phyloP scores from a whole-genome alignment of 257 asterid genomes.

The Scutellaria baicalensis region DNA sequence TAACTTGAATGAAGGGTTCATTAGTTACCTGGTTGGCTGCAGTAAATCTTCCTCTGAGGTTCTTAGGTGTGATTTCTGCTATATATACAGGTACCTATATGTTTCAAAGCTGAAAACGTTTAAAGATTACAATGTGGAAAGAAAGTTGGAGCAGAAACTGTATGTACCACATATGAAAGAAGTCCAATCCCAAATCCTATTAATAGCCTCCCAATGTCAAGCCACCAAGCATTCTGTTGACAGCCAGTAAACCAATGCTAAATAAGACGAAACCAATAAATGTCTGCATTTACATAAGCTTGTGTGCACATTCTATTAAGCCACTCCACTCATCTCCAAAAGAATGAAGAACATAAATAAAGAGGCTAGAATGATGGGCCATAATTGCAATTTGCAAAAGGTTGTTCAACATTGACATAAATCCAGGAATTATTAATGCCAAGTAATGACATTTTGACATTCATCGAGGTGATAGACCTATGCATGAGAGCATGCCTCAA shows the following conservation, averaged over 20 bases:
- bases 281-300: not conserved
- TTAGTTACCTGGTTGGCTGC: slow-evolving; percentile 70
- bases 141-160: not conserved
- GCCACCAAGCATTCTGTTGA: slow-evolving; percentile 67
- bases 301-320: not conserved
- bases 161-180: slow-evolving; percentile 68
- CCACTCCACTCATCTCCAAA: not conserved
- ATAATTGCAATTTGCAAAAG: not conserved
- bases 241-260: slow-evolving; percentile 2
- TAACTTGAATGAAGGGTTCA: not conserved
- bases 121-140: not conserved
- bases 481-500: too few species aligned
- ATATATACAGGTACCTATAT: slow-evolving; percentile 78
- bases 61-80: slow-evolving; percentile 87
- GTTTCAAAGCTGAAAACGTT: slow-evolving; percentile 13
- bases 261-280: not conserved
- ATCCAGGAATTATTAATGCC: too few species aligned
- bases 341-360: not conserved
- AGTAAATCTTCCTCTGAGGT: slow-evolving; percentile 78
- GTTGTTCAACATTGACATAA: too few species aligned
- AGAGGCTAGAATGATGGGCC: not conserved
- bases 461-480: too few species aligned
- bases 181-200: slow-evolving; percentile 77
- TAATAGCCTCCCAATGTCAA: slow-evolving; percentile 67
- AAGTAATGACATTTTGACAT: too few species aligned